phyloP scores from a whole-genome alignment of 164 flowering plant genomes.

The Protea cynaroides region DNA sequence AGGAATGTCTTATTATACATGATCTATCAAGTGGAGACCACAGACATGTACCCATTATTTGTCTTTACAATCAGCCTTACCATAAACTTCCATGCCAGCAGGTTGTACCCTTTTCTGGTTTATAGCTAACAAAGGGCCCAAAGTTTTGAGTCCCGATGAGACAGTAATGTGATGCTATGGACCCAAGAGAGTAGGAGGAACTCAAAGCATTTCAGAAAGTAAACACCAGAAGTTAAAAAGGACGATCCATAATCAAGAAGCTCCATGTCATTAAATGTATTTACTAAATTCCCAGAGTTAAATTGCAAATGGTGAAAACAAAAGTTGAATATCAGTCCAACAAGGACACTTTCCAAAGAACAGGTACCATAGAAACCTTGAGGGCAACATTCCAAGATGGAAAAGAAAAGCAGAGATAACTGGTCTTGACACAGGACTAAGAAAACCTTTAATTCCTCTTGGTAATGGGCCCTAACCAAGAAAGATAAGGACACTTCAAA shows the following conservation, averaged over 20 bases:
- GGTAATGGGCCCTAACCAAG: too few relatives aligned
- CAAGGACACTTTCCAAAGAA: neutral
- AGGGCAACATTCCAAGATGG: neutral
- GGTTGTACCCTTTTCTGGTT: too few relatives aligned
- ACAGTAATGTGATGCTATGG: too few relatives aligned
- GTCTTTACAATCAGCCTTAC: neutral
- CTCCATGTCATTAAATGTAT: neutral
- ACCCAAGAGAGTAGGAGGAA: too few relatives aligned
- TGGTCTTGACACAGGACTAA: too few relatives aligned
- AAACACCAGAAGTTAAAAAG: neutral
- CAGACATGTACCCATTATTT: neutral
- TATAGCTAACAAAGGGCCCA: too few relatives aligned
- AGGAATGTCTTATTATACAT: too few relatives aligned
- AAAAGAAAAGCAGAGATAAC: too few relatives aligned
- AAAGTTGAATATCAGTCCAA: neutral
- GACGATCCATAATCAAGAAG: neutral
- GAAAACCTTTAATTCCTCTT: too few relatives aligned
- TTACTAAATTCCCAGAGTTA: too few relatives aligned
- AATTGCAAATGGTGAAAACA: neutral
- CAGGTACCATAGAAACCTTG: neutral
- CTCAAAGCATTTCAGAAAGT: neutral
- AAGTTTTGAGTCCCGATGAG: neutral
- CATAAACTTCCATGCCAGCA: neutral
- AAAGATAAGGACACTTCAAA: too few relatives aligned
- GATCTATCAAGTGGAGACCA: neutral